Evolutionary conservation across 441 rosid genomes (phyloP).

Genomic region (Jatropha podagrica): DNA sequence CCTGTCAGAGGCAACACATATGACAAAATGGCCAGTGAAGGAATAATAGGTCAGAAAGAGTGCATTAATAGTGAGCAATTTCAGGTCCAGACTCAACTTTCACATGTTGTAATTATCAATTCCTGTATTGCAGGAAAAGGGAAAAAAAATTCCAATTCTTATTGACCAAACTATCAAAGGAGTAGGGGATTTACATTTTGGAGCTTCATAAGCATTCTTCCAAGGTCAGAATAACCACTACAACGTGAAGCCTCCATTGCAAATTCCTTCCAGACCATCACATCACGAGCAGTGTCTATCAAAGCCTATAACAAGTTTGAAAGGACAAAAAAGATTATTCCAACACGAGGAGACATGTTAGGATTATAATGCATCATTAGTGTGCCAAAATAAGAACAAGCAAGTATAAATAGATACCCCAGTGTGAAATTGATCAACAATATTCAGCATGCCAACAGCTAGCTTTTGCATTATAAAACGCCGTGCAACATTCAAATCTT

Average conservation of each 20-base stretch:
- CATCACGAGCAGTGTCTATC: slow-evolving; percentile 67
- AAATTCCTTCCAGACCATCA: slow-evolving; percentile 86
- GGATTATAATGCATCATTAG: slow-evolving; percentile 7
- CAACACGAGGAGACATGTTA: not conserved
- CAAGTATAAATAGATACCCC: slow-evolving; percentile 48
- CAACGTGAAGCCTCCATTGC: slow-evolving; percentile 84
- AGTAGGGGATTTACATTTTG: slow-evolving; percentile 54
- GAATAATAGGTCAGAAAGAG: not conserved
- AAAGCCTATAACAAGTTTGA: slow-evolving; percentile 62
- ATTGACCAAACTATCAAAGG: slow-evolving; percentile 1
- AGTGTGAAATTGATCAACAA: slow-evolving; percentile 78
- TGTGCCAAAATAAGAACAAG: slow-evolving; percentile 5
- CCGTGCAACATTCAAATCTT: slow-evolving; percentile 78
- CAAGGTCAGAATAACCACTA: slow-evolving; percentile 77
- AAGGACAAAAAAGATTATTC: slow-evolving; percentile 23
- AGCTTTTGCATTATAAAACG: slow-evolving; percentile 85
- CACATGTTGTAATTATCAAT: not conserved
- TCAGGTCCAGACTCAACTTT: not conserved
- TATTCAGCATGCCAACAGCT: slow-evolving; percentile 85
- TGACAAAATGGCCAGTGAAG: not conserved
- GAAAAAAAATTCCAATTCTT: not conserved
- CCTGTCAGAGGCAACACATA: not conserved
- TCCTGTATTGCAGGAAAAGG: not conserved
- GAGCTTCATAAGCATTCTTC: slow-evolving; percentile 89
- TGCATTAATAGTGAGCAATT: not conserved